These are phyloP conservation scores for Jimgerdemannia flammicorona DNA, from an alignment of 192 early-diverging fungal genomes.

Conservation along the genomic window DNA sequence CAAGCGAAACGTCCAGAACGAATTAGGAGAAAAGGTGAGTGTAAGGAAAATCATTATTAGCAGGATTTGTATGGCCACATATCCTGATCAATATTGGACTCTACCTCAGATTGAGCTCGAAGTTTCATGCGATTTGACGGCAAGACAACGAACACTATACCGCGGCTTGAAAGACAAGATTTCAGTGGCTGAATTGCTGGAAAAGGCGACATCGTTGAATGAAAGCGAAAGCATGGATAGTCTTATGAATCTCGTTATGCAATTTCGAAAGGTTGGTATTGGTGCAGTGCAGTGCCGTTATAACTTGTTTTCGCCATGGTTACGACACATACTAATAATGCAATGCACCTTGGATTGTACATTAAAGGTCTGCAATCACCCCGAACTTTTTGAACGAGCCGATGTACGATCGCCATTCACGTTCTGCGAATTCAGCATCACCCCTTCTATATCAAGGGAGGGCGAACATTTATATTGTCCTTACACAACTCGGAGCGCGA, in stretches of 20 bases:
- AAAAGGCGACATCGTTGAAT: slow-evolving; percentile 57
- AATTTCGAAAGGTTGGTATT: slow-evolving; percentile 67
- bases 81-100: neutral
- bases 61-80: neutral
- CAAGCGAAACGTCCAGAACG: slow-evolving; percentile 87
- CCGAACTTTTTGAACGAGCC: slow-evolving; percentile 83
- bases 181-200: slow-evolving; percentile 70
- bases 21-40: slow-evolving; percentile 78
- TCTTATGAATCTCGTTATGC: slow-evolving; percentile 94
- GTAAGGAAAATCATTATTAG: neutral
- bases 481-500: slow-evolving; percentile 59
- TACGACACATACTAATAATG: neutral
- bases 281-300: too few relatives aligned
- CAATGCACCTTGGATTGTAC: neutral
- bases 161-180: slow-evolving; percentile 74
- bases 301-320: neutral
- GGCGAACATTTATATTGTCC: slow-evolving; percentile 49
- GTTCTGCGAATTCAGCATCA: slow-evolving; percentile 52
- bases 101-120: slow-evolving; percentile 66
- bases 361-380: slow-evolving; percentile 72
- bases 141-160: slow-evolving; percentile 70
- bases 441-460: slow-evolving; percentile 59
- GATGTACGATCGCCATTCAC: slow-evolving; percentile 73
- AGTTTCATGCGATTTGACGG: slow-evolving; percentile 74
- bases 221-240: slow-evolving; percentile 73